phyloP scores from a whole-genome alignment of 1,284 basidiomycete genomes.

The Mycosarcoma mackinlayi region DNA sequence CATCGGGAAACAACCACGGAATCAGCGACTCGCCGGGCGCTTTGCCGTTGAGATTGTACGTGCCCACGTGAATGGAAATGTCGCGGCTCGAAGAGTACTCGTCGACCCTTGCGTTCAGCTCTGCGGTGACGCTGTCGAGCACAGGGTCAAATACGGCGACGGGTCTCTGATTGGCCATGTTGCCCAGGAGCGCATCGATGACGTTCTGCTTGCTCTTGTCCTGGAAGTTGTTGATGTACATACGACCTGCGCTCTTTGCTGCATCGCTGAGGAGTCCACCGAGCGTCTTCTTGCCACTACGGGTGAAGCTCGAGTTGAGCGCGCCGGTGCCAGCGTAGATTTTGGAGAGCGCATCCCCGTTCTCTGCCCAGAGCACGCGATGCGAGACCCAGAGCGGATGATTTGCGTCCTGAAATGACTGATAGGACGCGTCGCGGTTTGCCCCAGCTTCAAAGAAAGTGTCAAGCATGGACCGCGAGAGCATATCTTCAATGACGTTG shows the following conservation, averaged over 20 bases:
- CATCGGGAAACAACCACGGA: slow-evolving; percentile 85
- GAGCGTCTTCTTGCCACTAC: slow-evolving; percentile 87
- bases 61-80: slow-evolving; percentile 85
- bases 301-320: slow-evolving; percentile 92
- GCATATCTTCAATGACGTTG: slow-evolving; percentile 89
- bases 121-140: slow-evolving; percentile 83
- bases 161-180: slow-evolving; percentile 84
- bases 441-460: slow-evolving; percentile 47
- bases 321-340: slow-evolving; percentile 98
- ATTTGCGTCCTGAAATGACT: slow-evolving; percentile 26
- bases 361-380: slow-evolving; percentile 87
- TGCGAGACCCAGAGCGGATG: slow-evolving; percentile 83
- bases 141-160: slow-evolving; percentile 94
- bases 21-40: slow-evolving; percentile 81
- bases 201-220: slow-evolving; percentile 93
- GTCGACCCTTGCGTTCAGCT: slow-evolving; percentile 71
- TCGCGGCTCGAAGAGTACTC: slow-evolving; percentile 86
- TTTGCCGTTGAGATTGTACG: slow-evolving; percentile 95
- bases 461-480: slow-evolving; percentile 61
- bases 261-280: slow-evolving; percentile 81
- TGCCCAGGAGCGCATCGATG: slow-evolving; percentile 95
- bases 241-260: slow-evolving; percentile 80
- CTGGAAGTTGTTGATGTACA: slow-evolving; percentile 98
- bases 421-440: slow-evolving; percentile 28
- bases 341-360: slow-evolving; percentile 70